phyloP scores from a whole-genome alignment of 2,329 filamentous ascomycete genomes.

The Talaromyces sp. region DNA sequence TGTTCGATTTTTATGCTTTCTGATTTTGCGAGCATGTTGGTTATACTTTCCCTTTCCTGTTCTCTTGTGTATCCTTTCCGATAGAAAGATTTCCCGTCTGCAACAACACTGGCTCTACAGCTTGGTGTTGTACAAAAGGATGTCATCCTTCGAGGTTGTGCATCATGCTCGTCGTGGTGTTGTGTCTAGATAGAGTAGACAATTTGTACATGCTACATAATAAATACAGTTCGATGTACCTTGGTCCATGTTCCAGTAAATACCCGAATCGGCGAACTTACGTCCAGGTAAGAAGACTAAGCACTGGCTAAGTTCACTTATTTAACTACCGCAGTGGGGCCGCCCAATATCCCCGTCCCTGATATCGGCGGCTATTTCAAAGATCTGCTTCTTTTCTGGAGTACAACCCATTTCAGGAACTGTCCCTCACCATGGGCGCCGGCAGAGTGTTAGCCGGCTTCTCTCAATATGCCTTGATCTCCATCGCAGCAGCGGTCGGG shows the following conservation, averaged over 20 bases:
- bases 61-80: neutral
- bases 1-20: neutral
- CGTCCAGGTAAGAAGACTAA: too few relatives aligned
- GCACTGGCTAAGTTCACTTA: too few relatives aligned
- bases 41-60: constrained; percentile 2
- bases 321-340: neutral
- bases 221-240: neutral
- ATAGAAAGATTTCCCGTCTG: constrained; percentile 11
- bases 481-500: constrained; percentile 25
- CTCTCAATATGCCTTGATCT: constrained; percentile 24
- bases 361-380: too few relatives aligned
- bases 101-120: neutral
- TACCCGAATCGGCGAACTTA: neutral
- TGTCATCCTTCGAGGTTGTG: neutral
- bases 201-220: constrained; percentile 8
- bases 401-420: too few relatives aligned
- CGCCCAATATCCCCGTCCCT: neutral
- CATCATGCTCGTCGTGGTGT: neutral
- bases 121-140: neutral
- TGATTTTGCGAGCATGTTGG: neutral
- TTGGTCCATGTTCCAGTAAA: neutral
- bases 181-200: constrained; percentile 6
- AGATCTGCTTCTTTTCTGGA: too few relatives aligned
- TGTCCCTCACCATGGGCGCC: neutral
- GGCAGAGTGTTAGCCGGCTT: neutral